These are phyloP conservation scores for Metarhizium anisopliae DNA, from an alignment of 2,329 filamentous ascomycete genomes.

Conservation along the genomic window DNA sequence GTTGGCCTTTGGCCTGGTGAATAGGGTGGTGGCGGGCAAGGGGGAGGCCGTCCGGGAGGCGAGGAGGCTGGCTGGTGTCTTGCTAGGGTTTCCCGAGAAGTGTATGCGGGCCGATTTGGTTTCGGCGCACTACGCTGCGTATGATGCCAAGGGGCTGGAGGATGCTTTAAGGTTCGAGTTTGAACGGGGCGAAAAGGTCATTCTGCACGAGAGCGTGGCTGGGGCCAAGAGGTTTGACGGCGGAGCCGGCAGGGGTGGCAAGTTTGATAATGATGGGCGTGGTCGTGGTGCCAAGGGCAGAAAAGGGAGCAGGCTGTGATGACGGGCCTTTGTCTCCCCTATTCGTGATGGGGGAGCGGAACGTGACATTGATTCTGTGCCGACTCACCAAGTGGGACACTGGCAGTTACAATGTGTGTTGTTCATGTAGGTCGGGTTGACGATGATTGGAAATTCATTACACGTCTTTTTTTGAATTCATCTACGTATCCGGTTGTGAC, in stretches of 20 bases:
- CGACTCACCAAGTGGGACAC: no score
- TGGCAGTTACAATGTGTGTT: no score
- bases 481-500: no score
- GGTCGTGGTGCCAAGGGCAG: background rate
- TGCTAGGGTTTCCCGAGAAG: slow-evolving; percentile 40
- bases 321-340: background rate
- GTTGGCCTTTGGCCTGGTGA: slow-evolving; percentile 41
- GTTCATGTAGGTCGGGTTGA: no score
- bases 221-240: slow-evolving; percentile 11
- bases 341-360: no score
- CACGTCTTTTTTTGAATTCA: no score
- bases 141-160: slow-evolving; percentile 36
- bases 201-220: slow-evolving; percentile 31
- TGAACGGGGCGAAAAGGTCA: slow-evolving; percentile 29
- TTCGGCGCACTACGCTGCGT: slow-evolving; percentile 40
- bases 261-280: background rate
- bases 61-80: slow-evolving; percentile 32
- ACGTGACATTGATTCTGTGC: no score
- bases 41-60: slow-evolving; percentile 41
- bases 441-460: no score
- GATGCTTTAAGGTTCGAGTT: slow-evolving; percentile 42
- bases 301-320: background rate
- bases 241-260: slow-evolving; percentile 5
- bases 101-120: slow-evolving; percentile 42
- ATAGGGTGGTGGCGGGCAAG: slow-evolving; percentile 38